These are phyloP conservation scores for Colletotrichum viniferum DNA, from an alignment of 2,329 filamentous ascomycete genomes.

Conservation along the genomic window DNA sequence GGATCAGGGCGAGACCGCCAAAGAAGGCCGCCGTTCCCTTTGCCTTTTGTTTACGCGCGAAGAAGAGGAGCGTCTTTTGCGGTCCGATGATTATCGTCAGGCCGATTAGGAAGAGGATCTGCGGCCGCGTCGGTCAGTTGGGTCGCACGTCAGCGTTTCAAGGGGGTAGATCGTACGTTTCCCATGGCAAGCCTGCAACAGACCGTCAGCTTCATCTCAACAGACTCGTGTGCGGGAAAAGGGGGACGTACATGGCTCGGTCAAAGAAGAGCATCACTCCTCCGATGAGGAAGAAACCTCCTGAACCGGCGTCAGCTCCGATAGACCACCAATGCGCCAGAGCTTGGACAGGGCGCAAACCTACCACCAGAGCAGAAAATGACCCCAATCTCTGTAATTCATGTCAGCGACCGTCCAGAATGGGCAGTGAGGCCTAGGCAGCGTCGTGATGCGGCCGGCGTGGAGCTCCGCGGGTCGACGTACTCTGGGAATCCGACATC, in stretches of 20 bases:
- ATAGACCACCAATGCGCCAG: conserved; percentile 23
- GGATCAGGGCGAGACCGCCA: conserved; percentile 80
- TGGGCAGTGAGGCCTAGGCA: neutral
- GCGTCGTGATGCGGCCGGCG: neutral
- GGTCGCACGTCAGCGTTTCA: neutral
- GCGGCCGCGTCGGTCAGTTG: conserved; percentile 13
- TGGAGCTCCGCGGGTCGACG: conserved; percentile 36
- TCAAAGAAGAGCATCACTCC: conserved; percentile 98
- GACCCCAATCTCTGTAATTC: conserved; percentile 83
- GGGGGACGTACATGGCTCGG: conserved; percentile 77
- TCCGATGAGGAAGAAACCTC: conserved; percentile 91
- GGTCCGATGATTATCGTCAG: conserved; percentile 94
- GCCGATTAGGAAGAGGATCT: conserved; percentile 98
- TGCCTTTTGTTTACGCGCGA: conserved; percentile 89
- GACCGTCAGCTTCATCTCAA: conserved; percentile 19
- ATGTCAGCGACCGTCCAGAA: conserved; percentile 32
- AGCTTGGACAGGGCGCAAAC: conserved; percentile 44
- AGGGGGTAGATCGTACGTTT: conserved; percentile 66
- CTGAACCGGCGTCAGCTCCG: conserved; percentile 48
- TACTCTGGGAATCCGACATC: conserved; percentile 95
- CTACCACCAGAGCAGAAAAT: conserved; percentile 97
- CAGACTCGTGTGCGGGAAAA: neutral
- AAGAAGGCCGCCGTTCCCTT: conserved; percentile 91
- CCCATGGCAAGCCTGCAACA: conserved; percentile 87
- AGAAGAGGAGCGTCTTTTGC: conserved; percentile 91